Conservation (phyloP, 768 basidiomycete species). For the Leucogyrophana mollusca region DNA sequence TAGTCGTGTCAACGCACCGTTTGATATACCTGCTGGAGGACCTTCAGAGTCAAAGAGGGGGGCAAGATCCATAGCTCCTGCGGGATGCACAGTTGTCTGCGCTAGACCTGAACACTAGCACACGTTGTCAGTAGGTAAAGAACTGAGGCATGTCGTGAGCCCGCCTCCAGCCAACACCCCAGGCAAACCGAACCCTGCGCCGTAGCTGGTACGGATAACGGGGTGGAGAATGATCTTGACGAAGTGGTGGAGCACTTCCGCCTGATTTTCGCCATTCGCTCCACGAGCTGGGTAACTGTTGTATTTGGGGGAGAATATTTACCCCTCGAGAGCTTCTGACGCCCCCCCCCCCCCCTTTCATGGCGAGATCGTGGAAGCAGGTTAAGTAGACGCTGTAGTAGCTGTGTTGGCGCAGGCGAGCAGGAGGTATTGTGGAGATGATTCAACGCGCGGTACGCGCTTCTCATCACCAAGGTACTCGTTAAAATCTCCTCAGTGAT, state of each 20-base stretch:
- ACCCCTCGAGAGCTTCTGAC: constrained; percentile 51
- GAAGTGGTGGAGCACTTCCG: constrained; percentile 59
- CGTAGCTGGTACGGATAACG: constrained; percentile 62
- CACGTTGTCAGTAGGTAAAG: not conserved
- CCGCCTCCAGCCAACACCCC: constrained; percentile 66
- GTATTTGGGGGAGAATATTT: constrained; percentile 51
- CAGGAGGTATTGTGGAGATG: not conserved
- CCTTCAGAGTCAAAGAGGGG: constrained; percentile 23
- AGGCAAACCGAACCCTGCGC: constrained; percentile 60
- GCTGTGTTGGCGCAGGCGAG: not conserved
- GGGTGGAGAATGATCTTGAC: constrained; percentile 63
- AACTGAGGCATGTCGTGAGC: not conserved
- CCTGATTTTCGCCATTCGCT: constrained; percentile 32
- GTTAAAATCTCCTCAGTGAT: constrained; percentile 6
- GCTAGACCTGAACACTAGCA: constrained; percentile 52
- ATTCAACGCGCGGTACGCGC: not conserved
- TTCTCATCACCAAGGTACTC: constrained; percentile 3
- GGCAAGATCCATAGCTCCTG: constrained; percentile 34
- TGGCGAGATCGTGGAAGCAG: constrained; percentile 1
- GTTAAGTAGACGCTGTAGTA: not conserved
- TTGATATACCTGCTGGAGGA: not conserved
- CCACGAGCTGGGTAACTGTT: constrained; percentile 37
- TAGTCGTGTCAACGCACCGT: not conserved
- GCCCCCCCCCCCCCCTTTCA: constrained; percentile 16
- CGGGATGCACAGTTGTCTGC: constrained; percentile 49